Base-by-base conservation (phyloP, 352 stramenopile genomes). In the Peronospora destructor region DNA sequence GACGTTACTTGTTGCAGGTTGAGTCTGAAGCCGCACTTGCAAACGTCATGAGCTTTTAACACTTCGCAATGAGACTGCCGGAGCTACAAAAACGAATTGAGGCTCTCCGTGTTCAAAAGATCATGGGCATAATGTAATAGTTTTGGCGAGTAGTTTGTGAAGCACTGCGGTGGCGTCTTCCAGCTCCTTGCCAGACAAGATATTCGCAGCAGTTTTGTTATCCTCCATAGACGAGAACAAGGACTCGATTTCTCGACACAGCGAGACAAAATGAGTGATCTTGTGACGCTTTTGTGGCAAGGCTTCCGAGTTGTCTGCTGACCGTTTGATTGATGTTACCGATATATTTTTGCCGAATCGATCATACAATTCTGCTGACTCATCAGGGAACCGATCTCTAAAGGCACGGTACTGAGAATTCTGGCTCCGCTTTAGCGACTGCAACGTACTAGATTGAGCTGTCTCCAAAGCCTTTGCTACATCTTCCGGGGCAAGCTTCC, bases 1-100 rank as follows among this genome's bases (percentile, higher is more conserved):
- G 76, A 19, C 71, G 73, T 12, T 87, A 87, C 54, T 45, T 91
- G 66, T 56, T 87, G n/a, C 76, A 87, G 34, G 63, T 91, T 37
- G 26, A 32, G n/a, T n/a, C n/a, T n/a, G n/a, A n/a, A n/a, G n/a
- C 6, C 26, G 26, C 26, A 32, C 26, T 80, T 7, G 73, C 68
- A 10, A 73, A 49, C 74, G 74, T 19, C 67, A 78, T 16, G 76
- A 91, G 53, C 19, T 84, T 23, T 38, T 84, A 21, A 85, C 73
- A 25, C 61, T 91, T 29, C 68, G 70, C 12, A 32, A 32, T 32
- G 26, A n/a, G n/a, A 3, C 19, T 21, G 19, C 19, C 3, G 19
- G 3, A 21, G 19, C 3, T 21, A 21, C n/a, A 21, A 21, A 21
- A 21, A 21, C 19, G 19, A 21, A 21, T 21, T 21, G 19, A 21